Evolutionary conservation across 495 filamentous ascomycete species (phyloP), one percentile per base, ranked within the genome.

Genomic region (Aspergillus steynii): DNA sequence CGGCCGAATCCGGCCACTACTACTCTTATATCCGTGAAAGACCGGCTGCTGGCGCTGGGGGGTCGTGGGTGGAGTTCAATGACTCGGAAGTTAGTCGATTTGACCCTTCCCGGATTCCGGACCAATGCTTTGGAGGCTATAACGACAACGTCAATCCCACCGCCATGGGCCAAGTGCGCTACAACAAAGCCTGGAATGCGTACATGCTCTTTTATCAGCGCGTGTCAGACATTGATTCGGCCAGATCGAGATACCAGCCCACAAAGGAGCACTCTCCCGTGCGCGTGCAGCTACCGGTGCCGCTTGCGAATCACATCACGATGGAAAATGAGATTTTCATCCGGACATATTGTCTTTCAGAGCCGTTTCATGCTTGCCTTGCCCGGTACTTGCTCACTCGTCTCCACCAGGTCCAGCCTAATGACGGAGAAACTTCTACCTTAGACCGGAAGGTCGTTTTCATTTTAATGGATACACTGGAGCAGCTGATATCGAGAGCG

Each of bases 161-260:
- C 5, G 65, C 75, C 20, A 71, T 74, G 55, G 73, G 73, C 29
- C 68, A 74, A 67, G 62, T 83, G 66, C 76, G 73, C 0, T 76
- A 75, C 56, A 83, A 86, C 56, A 96, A 95, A 69, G 80, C 81
- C 7, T 93, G 87, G 77, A 96, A 89, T 73, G 95, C 93, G 20
- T 99, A 99, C 68, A 97, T 98, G 92, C 82, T 99, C 46, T 97
- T 99, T 75, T 99, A 98, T 68, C 90, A 97, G 70, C 84, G 95
- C 59, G 86, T 88, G 4, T 86, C 88, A 1, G 85, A 84, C 12
- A 79, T 91, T 58, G 80, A 83, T 4, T 61, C 68, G 6, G 67
- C 70, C 14, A 68, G 65, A 34, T 54, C 66, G 25, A 48, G 52
- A 10, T 73, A 74, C 56, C 68, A 71, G 56, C 72, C 71, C 4